These are phyloP conservation scores for Musa beccarii DNA, from an alignment of 176 grass and related monocot genomes.

Conservation along the genomic window DNA sequence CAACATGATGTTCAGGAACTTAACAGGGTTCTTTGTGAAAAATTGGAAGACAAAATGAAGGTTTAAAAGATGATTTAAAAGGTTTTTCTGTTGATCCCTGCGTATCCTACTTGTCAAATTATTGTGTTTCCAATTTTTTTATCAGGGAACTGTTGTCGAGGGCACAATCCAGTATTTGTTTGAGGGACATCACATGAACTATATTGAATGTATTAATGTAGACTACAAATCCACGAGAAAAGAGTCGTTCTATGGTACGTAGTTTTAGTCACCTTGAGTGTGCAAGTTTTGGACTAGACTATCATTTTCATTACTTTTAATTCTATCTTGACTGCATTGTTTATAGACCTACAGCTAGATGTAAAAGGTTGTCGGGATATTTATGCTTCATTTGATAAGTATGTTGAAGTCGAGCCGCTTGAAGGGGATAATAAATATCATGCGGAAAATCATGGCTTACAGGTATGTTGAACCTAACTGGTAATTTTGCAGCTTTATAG, in stretches of 20 bases:
- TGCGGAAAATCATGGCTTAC: background rate
- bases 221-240: constrained; percentile 7
- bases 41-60: constrained; percentile 16
- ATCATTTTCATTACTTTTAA: background rate
- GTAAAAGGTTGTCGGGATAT: constrained; percentile 8
- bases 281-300: background rate
- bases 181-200: constrained; percentile 12
- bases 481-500: background rate
- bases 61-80: background rate
- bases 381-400: background rate
- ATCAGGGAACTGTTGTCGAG: constrained; percentile 5
- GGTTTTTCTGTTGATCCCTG: background rate
- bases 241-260: constrained; percentile 1
- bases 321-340: background rate
- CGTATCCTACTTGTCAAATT: background rate
- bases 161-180: background rate
- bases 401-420: constrained; percentile 7
- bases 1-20: constrained; percentile 14
- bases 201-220: constrained; percentile 9
- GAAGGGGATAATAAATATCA: constrained; percentile 10
- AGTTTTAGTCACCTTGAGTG: background rate
- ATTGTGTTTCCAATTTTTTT: background rate
- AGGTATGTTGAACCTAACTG: background rate
- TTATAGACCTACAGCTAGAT: constrained; percentile 2
- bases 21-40: constrained; percentile 17